Conservation (phyloP, 306 rosid species). For the Oemleria cerasiformis region DNA sequence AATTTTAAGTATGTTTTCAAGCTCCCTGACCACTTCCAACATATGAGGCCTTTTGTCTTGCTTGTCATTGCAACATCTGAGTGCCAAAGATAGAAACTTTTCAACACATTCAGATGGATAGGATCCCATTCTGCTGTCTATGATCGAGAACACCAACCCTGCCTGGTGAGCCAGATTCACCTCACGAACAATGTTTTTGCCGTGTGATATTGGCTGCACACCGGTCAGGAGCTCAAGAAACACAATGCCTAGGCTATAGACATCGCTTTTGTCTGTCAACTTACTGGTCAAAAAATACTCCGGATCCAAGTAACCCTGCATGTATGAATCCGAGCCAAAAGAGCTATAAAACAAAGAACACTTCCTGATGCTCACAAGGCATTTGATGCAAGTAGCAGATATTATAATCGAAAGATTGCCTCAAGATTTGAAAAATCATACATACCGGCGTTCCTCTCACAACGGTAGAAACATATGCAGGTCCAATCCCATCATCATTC, state of each 20-base stretch:
- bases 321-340: neutral
- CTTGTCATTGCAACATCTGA: slow-evolving; percentile 62
- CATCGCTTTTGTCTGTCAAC: slow-evolving; percentile 78
- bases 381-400: slow-evolving; percentile 1
- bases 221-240: slow-evolving; percentile 67
- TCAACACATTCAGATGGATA: slow-evolving; percentile 53
- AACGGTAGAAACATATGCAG: slow-evolving; percentile 72
- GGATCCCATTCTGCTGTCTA: slow-evolving; percentile 56
- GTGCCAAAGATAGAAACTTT: slow-evolving; percentile 51
- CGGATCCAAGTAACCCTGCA: slow-evolving; percentile 82
- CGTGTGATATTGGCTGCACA: slow-evolving; percentile 66
- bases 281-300: slow-evolving; percentile 69
- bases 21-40: slow-evolving; percentile 70
- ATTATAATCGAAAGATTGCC: neutral
- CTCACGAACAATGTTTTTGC: slow-evolving; percentile 83
- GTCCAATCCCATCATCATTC: slow-evolving; percentile 56
- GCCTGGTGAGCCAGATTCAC: slow-evolving; percentile 52
- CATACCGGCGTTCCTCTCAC: slow-evolving; percentile 96
- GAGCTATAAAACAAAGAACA: neutral
- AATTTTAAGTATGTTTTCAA: slow-evolving; percentile 50
- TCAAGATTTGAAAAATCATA: slow-evolving; percentile 13
- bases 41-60: slow-evolving; percentile 57
- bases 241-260: slow-evolving; percentile 76
- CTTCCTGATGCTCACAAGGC: neutral
- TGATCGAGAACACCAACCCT: slow-evolving; percentile 43